Evolutionary conservation across 176 grass and related monocot genomes (phyloP).

Genomic region (Pontederia paniculata): DNA sequence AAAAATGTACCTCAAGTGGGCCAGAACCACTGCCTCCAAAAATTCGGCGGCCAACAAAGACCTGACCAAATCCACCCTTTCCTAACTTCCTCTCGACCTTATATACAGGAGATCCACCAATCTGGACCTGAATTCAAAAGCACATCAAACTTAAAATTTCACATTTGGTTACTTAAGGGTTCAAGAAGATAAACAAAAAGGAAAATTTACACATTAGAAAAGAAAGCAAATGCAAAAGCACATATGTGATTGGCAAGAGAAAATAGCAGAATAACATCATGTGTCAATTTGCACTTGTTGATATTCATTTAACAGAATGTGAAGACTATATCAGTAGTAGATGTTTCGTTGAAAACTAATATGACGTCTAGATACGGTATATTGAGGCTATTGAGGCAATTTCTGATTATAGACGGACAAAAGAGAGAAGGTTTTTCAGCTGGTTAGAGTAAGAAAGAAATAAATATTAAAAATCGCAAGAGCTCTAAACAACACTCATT

Average conservation of each 20-base stretch:
- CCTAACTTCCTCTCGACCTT: slow-evolving; percentile 88
- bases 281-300: too few species aligned
- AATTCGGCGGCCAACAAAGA: slow-evolving; percentile 76
- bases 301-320: too few species aligned
- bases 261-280: too few species aligned
- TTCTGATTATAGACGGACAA: too few species aligned
- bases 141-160: slow-evolving; percentile 14
- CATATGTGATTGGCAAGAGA: too few species aligned
- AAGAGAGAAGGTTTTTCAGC: not conserved
- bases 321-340: too few species aligned
- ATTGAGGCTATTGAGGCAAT: too few species aligned
- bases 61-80: slow-evolving; percentile 97
- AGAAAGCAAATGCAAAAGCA: too few species aligned
- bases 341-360: too few species aligned
- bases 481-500: too few species aligned
- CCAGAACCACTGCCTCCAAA: slow-evolving; percentile 66
- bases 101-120: slow-evolving; percentile 81
- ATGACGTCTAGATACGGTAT: too few species aligned
- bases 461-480: slow-evolving; percentile 1
- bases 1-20: slow-evolving; percentile 52
- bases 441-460: slow-evolving; percentile 7
- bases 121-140: slow-evolving; percentile 50
- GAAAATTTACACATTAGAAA: not conserved
- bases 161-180: not conserved
- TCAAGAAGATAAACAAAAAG: not conserved